Percentiles rank a stretch among this genome's conserved stretches.
Evolutionary conservation across 345 rosid genomes (phyloP).

Genomic region (Brassica cretica): DNA sequence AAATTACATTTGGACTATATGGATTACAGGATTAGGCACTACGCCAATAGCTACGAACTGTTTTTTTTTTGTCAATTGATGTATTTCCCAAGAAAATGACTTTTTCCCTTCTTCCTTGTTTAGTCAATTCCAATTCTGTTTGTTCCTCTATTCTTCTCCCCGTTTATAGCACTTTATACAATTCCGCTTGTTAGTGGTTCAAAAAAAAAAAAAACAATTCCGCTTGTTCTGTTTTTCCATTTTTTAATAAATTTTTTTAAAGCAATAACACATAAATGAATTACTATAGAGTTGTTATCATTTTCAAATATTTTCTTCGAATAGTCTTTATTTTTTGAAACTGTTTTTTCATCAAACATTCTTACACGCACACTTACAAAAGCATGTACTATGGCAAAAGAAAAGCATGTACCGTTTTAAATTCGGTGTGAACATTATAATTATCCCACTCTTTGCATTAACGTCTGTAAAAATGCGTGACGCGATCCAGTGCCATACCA

Average conservation of each 20-base stretch:
- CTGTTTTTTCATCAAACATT: background rate
- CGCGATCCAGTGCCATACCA: constrained; percentile 28
- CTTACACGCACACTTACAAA: background rate
- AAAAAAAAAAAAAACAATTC: background rate
- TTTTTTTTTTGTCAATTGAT: constrained; percentile 23
- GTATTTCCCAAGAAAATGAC: constrained; percentile 21
- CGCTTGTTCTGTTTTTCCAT: background rate
- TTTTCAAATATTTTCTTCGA: background rate
- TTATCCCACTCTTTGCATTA: constrained; percentile 24
- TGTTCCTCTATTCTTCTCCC: constrained; percentile 3
- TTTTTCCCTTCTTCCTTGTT: constrained; percentile 17
- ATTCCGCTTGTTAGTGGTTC: background rate
- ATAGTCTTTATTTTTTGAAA: too few species aligned
- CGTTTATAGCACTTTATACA: background rate
- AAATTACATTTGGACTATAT: constrained; percentile 13
- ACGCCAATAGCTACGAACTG: constrained; percentile 17
- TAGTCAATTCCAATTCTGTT: constrained; percentile 14
- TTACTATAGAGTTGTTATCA: background rate
- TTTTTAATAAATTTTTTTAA: background rate
- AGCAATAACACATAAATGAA: background rate
- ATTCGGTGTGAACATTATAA: constrained; percentile 31
- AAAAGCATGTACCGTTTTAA: constrained; percentile 16
- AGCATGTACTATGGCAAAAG: background rate
- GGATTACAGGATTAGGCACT: constrained; percentile 29
- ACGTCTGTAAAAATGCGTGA: constrained; percentile 39